Evolutionary conservation across 2,329 filamentous ascomycete species (phyloP).

Genomic region (Pseudogymnoascus sp.): DNA sequence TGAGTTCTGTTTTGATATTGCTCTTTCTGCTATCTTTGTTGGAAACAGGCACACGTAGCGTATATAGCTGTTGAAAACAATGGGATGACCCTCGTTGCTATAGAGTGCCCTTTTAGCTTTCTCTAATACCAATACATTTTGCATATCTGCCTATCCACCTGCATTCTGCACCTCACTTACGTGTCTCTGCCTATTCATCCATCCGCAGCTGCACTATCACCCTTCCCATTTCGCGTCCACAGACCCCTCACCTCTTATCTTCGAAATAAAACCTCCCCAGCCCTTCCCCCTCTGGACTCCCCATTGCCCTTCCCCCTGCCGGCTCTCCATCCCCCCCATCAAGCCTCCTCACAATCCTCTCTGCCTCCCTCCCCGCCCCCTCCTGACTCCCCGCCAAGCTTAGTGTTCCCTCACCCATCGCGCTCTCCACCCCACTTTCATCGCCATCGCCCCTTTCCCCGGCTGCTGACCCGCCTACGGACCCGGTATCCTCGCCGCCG

Average conservation of each 20-base stretch:
- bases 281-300: conserved; percentile 37
- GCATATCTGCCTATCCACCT: not conserved
- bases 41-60: not conserved
- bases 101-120: not conserved
- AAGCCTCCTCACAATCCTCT: conserved; percentile 51
- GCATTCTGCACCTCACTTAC: not conserved
- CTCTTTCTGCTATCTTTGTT: not conserved
- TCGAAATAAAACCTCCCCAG: conserved; percentile 56
- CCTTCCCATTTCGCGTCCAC: not conserved
- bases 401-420: conserved; percentile 36
- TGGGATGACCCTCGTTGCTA: not conserved
- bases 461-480: conserved; percentile 9
- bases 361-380: conserved; percentile 31
- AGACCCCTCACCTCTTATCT: conserved; percentile 27
- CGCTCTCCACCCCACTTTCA: conserved; percentile 54
- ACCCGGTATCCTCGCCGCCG: conserved; percentile 47
- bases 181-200: not conserved
- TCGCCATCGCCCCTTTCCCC: conserved; percentile 20
- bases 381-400: not conserved
- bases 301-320: conserved; percentile 27
- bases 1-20: not conserved
- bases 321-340: conserved; percentile 33
- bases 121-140: not conserved
- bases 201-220: not conserved
- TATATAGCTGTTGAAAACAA: not conserved